Conservation (phyloP, 495 filamentous ascomycete species). For the Penicillium subrubescens region DNA sequence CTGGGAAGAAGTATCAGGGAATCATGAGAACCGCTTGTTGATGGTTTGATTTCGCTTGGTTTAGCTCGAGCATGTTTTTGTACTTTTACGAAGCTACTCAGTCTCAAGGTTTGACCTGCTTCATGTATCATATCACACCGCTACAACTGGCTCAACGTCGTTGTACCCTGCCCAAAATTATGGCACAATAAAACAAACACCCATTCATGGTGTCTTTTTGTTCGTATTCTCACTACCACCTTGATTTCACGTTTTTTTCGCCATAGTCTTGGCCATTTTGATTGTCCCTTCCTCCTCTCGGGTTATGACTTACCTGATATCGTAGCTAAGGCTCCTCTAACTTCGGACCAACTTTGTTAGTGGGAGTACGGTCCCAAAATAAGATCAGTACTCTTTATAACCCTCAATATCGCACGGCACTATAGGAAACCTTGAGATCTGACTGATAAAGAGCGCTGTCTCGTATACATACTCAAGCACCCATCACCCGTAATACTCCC, state of each 20-base stretch:
- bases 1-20: neutral
- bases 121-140: constrained; percentile 5
- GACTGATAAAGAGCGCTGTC: neutral
- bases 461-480: neutral
- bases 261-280: neutral
- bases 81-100: neutral
- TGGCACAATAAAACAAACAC: neutral
- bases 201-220: neutral
- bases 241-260: too few relatives aligned
- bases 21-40: neutral
- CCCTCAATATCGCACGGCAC: too few relatives aligned
- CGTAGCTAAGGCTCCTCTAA: neutral
- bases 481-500: neutral
- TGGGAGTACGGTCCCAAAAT: too few relatives aligned
- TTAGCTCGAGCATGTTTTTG: neutral
- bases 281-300: neutral
- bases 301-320: neutral
- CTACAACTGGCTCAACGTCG: neutral
- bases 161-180: neutral
- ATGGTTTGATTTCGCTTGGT: neutral
- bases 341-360: too few relatives aligned
- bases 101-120: neutral
- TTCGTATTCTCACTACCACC: too few relatives aligned
- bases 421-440: too few relatives aligned
- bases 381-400: too few relatives aligned